These are phyloP conservation scores for Calonectria naviculata DNA, from an alignment of 2,329 filamentous ascomycete genomes.

Conservation along the genomic window DNA sequence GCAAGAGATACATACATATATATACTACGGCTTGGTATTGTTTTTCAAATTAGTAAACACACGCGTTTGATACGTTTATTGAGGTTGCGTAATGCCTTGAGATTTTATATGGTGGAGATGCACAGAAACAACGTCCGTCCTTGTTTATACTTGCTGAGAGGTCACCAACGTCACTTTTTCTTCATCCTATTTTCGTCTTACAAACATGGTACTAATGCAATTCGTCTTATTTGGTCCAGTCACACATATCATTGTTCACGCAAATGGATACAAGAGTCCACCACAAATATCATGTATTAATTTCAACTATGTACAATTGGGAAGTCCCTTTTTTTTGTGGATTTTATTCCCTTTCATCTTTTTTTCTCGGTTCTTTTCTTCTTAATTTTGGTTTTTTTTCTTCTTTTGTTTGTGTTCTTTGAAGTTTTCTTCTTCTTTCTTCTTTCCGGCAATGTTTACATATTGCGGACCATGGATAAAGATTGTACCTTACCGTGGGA, in stretches of 20 bases:
- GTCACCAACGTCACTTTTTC: too few relatives aligned
- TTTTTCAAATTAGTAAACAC: too few relatives aligned
- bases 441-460: background rate
- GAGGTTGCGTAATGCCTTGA: background rate
- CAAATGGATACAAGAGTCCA: background rate
- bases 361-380: background rate
- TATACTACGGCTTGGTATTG: too few relatives aligned
- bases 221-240: background rate
- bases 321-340: background rate
- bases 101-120: background rate
- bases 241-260: background rate
- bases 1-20: background rate
- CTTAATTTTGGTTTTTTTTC: background rate
- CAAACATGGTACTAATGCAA: too few relatives aligned
- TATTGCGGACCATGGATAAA: background rate
- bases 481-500: background rate
- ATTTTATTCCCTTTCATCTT: background rate
- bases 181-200: too few relatives aligned
- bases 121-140: too few relatives aligned
- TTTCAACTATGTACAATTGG: constrained; percentile 5
- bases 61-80: background rate
- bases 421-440: constrained; percentile 11
- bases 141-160: background rate
- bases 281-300: constrained; percentile 14
- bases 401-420: constrained; percentile 20